Evolutionary conservation across 2,329 filamentous ascomycete genomes (phyloP), one percentile per base, ranked within the genome.

Genomic region (Camptophora hylomeconis): DNA sequence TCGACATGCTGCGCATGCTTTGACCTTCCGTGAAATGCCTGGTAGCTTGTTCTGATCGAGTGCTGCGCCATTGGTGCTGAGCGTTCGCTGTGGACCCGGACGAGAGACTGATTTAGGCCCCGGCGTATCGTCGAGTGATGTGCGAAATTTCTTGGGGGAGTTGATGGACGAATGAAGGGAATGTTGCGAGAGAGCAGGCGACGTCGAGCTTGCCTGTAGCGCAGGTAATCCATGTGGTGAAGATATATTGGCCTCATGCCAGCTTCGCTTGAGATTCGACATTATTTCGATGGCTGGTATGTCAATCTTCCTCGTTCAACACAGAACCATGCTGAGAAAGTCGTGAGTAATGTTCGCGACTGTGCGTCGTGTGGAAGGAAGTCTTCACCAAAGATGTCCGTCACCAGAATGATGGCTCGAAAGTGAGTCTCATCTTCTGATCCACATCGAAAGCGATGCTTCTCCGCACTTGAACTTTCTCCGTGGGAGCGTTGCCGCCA

Each of bases 1-100:
- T 36, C 65, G 59, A 43, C 64, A 67, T 37, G 64, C 59, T 7
- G 63, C 65, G 42, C 64, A 68, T 16, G 64, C 64, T 22, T 57
- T 54, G 41, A 60, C 57, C 40, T 56, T 54, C 33, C 57, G 52
- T 14, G 56, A 59, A 19, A 60, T 59, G 13, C 42, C 40, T 5
- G 42, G 42, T 17, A 45, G 25, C 24, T 37, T 45, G n/a, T 17
- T 18, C 5, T 21, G 26, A 13, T 41, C 40, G 4, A 24, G 13
- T 11, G 24, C 10, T 3, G 26, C 20, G 20, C 35, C 38, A 41
- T 45, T 42, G 30, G 33, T 28, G 30, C 37, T 38, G 34, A 40
- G 8, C n/a, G 19, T 7, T 13, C 17, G 26, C 6, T 13, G 11
- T 21, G 26, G 31, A 13, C 17, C 12, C 14, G 20, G 31, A 11